phyloP scores from a whole-genome alignment of 1,284 basidiomycete species.

The Polyporus tsugae region DNA sequence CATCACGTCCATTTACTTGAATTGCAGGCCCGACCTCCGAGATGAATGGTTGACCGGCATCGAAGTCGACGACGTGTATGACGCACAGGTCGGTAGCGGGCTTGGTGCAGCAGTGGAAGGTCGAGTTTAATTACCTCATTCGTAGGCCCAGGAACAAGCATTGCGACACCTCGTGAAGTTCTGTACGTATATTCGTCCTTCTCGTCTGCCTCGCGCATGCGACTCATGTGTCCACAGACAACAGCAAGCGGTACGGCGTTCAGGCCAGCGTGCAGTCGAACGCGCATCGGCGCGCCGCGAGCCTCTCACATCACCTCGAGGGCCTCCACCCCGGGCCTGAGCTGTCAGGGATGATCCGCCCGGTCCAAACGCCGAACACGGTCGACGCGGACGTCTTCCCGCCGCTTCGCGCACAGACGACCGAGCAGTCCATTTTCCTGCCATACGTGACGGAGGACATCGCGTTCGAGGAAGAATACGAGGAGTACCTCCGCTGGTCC shows the following conservation, averaged over 20 bases:
- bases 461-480: constrained; percentile 88
- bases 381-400: constrained; percentile 86
- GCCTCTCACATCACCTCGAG: constrained; percentile 81
- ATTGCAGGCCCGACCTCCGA: constrained; percentile 94
- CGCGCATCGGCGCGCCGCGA: constrained; percentile 77
- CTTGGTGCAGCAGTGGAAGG: background rate
- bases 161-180: constrained; percentile 94
- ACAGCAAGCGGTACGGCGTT: constrained; percentile 83
- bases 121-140: constrained; percentile 10
- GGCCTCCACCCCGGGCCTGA: constrained; percentile 80
- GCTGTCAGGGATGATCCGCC: constrained; percentile 74
- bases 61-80: constrained; percentile 91
- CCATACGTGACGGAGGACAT: constrained; percentile 88
- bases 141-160: constrained; percentile 94
- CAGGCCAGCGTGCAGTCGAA: constrained; percentile 62
- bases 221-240: constrained; percentile 58
- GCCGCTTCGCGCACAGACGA: constrained; percentile 81
- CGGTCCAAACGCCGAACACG: constrained; percentile 78
- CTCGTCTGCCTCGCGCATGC: constrained; percentile 11
- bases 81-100: constrained; percentile 66
- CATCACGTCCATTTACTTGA: constrained; percentile 98
- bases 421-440: constrained; percentile 84
- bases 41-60: constrained; percentile 98
- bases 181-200: constrained; percentile 60
- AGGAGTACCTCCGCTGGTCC: constrained; percentile 83